Base-by-base conservation (phyloP, 495 filamentous ascomycete species). In the Lasiosphaeria miniovina region DNA sequence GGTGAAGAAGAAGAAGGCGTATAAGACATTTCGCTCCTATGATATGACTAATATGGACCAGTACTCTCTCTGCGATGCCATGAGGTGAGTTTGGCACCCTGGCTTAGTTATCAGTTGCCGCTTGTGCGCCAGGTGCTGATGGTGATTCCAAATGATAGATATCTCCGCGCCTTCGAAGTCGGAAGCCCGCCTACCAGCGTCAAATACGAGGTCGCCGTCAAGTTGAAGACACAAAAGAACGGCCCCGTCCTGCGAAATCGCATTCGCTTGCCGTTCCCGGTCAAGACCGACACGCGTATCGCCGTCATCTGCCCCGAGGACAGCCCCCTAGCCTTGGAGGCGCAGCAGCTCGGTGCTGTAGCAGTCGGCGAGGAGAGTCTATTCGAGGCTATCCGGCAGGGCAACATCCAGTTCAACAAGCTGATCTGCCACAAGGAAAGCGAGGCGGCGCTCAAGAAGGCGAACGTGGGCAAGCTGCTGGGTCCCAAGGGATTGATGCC, bases 401-500 rank as follows among this genome's bases (percentile, higher is more conserved):
- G 87, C 36, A 75, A 73, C 49, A 87, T 97, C 38, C 83, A 90
- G 6, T 98, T 98, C 68, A 95, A 97, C 68, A 83, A 90, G 53
- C 88, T 90, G 62, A 86, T 98, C 59, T 92, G 88, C 71, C 93
- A 98, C 68, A 80, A 80, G 31, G 89, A 93, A 59, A 90, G 85
- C 67, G 75, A 91, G 63, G 72, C 76, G 3, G 82, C 81, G 50
- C 76, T 96, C 62, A 88, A 88, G 71, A 91, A 91, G 75, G 88
- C 90, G 34, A 81, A 77, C 3, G 69, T 98, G 58, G 93, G 87
- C 53, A 82, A 87, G 65, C 83, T 97, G 48, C 80, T 98, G 10
- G 94, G 94, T 69, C 94, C 94, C 14, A 83, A 82, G 68, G 91
- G 91, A 8, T 74, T 98, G 68, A 97, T 98, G 95, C 94, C 94